Evolutionary conservation across 371 early-diverging fungal genomes (phyloP).

Genomic region (Sanchytrium tribonematis): DNA sequence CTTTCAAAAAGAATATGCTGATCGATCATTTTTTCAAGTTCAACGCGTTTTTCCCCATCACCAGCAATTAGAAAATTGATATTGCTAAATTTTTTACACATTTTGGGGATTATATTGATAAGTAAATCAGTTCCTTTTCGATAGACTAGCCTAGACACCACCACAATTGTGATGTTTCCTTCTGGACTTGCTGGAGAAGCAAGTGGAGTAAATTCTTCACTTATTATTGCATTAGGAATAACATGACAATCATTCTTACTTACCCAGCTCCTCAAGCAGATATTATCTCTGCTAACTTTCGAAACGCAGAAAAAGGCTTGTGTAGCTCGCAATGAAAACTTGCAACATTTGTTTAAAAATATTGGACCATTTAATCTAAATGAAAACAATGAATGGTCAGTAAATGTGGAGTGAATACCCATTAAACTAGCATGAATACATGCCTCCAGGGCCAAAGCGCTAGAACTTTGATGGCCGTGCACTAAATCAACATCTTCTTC

Average conservation of each 20-base stretch:
- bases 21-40: constrained; percentile 92
- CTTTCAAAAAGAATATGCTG: constrained; percentile 67
- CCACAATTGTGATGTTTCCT: constrained; percentile 54
- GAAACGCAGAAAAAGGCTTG: constrained; percentile 95
- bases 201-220: constrained; percentile 61
- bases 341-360: constrained; percentile 71
- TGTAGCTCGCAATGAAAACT: constrained; percentile 73
- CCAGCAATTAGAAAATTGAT: constrained; percentile 82
- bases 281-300: constrained; percentile 40
- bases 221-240: constrained; percentile 95
- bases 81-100: constrained; percentile 53
- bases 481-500: constrained; percentile 79
- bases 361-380: constrained; percentile 79
- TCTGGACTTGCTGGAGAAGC: constrained; percentile 38
- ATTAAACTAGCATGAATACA: constrained; percentile 83
- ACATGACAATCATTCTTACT: constrained; percentile 75
- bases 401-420: constrained; percentile 81
- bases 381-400: constrained; percentile 95
- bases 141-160: constrained; percentile 75
- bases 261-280: constrained; percentile 38
- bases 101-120: constrained; percentile 61
- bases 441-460: constrained; percentile 76
- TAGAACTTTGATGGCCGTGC: constrained; percentile 91
- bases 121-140: constrained; percentile 89
- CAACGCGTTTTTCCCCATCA: constrained; percentile 85